Base-by-base conservation (phyloP, 2,329 filamentous ascomycete genomes). In the Coleophoma cylindrospora region DNA sequence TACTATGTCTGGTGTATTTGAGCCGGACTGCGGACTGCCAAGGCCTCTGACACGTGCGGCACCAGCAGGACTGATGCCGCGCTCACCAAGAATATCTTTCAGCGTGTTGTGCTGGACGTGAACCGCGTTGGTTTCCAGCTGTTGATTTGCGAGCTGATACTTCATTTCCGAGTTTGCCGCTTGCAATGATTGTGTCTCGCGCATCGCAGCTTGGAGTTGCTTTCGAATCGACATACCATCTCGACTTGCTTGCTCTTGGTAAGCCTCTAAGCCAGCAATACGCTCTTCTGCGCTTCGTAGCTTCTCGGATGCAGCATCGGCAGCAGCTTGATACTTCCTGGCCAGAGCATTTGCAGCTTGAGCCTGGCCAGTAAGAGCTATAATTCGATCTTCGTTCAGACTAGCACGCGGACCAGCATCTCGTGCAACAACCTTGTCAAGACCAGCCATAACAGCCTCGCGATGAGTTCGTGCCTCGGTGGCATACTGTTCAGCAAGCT, bases 161-260 rank as follows among this genome's bases (percentile, higher is more conserved):
- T 89, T 89, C 56, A 96, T 74, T 14, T 96, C 91, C 1, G 86
- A 79, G 68, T 92, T 94, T 53, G 87, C 81, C 34, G 87, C 81
- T 58, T 91, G 87, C 22, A 95, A 75, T n/a, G 80, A 76, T 66
- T 96, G 91, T 13, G 86, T 84, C 51, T 99, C 92, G 57, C 86
- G 86, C 66, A 96, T 76, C 4, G 89, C 84, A 22, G 83, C 79
- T 66, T 97, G 94, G 48, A 99, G 79, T 64, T 97, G 92, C 64
- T 94, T 86, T 49, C 94, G 84, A 57, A 97, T 90, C 34, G 85
- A 83, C 49, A 99, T 83, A 45, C 91, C 91, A 68, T 99, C 95
- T 41, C 94, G 83, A 68, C 91, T 97, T 4, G 91, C 87, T 69
- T 99, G 94, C 65, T 99, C 94, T 70, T 99, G 94, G 67, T 97